These are phyloP conservation scores for Aphanocladium album DNA, from an alignment of 2,329 filamentous ascomycete genomes.

Conservation along the genomic window DNA sequence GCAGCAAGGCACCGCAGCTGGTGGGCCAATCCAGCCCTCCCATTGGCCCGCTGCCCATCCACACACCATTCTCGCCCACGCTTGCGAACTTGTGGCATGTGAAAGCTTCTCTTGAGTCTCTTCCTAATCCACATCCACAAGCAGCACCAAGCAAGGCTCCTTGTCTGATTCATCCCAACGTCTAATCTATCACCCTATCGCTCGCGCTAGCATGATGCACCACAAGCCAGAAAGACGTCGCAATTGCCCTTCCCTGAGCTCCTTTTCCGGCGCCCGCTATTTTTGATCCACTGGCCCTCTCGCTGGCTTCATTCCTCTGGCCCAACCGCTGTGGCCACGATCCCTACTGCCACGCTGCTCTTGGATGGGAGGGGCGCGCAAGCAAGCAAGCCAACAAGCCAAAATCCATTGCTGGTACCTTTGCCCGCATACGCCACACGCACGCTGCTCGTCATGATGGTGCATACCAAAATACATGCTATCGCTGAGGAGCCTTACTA, in stretches of 20 bases:
- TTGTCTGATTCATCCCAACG: neutral
- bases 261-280: neutral
- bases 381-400: no score
- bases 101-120: neutral
- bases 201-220: no score
- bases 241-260: neutral
- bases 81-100: conserved; percentile 10
- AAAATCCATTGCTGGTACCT: neutral
- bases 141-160: no score
- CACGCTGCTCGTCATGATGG: no score
- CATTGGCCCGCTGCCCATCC: conserved; percentile 1
- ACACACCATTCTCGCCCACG: conserved; percentile 8
- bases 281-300: neutral
- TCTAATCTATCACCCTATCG: no score
- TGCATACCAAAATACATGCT: no score
- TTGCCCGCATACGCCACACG: conserved; percentile 6
- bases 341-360: neutral
- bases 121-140: no score
- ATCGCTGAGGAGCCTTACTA: neutral
- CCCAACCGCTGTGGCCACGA: conserved; percentile 9
- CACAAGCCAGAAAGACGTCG: neutral
- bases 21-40: conserved; percentile 1
- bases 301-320: neutral
- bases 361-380: neutral
- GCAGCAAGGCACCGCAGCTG: neutral